Percentiles rank a stretch among this genome's conserved stretches.
These are phyloP conservation scores for Dissophora ornata DNA, from an alignment of 192 early-diverging fungal species.

Conservation along the genomic window DNA sequence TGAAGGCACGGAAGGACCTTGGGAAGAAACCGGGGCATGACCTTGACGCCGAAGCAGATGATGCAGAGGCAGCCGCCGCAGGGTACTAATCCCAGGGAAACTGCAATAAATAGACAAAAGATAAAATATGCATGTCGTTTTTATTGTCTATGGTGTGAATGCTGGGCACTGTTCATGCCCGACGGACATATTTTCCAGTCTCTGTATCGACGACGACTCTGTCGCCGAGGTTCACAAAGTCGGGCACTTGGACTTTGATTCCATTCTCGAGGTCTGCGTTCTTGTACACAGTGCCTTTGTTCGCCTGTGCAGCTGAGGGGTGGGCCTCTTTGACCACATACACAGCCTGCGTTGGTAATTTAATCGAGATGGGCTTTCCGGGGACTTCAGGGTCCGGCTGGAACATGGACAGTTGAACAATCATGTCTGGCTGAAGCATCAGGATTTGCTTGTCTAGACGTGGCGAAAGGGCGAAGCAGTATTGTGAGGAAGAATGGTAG, in stretches of 20 bases:
- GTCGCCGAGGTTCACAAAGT: conserved; percentile 86
- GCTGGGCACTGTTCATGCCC: conserved; percentile 52
- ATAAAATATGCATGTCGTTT: neutral
- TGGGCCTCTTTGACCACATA: conserved; percentile 68
- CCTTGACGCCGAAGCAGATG: conserved; percentile 42
- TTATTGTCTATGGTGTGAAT: neutral
- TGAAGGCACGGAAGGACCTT: conserved; percentile 59
- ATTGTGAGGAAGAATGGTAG: conserved; percentile 1
- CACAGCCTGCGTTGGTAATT: conserved; percentile 66
- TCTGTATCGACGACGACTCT: conserved; percentile 77
- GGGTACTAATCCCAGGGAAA: conserved; percentile 16
- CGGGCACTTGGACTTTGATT: conserved; percentile 77
- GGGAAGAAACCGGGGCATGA: conserved; percentile 19
- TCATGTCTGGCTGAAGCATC: conserved; percentile 38
- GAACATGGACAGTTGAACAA: conserved; percentile 39
- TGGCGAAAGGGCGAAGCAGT: conserved; percentile 42
- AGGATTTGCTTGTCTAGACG: conserved; percentile 30
- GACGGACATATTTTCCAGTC: conserved; percentile 69
- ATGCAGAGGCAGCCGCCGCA: conserved; percentile 41
- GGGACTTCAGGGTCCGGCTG: conserved; percentile 63
- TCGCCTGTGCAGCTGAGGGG: conserved; percentile 62
- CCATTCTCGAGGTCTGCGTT: conserved; percentile 74
- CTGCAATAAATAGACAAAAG: neutral
- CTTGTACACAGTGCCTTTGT: conserved; percentile 78
- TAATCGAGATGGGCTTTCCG: conserved; percentile 66